phyloP scores from a whole-genome alignment of 2,329 filamentous ascomycete species.

The Hymenoscyphus fraxineus region DNA sequence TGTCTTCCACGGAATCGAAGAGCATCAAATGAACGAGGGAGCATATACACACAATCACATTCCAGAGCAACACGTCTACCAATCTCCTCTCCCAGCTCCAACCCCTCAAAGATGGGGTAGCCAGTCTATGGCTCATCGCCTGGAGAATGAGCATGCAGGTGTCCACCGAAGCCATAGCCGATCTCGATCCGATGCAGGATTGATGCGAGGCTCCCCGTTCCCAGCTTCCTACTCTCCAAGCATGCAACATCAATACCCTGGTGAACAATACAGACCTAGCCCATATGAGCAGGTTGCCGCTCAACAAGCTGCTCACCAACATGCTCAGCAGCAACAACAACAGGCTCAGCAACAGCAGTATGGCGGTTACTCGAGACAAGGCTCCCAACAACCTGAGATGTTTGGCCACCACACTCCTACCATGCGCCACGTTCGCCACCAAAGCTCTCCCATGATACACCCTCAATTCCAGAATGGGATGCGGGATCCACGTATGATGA shows the following conservation, averaged over 20 bases:
- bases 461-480: neutral
- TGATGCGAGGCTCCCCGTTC: conserved; percentile 10
- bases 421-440: neutral
- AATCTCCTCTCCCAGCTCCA: conserved; percentile 27
- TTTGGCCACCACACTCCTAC: neutral
- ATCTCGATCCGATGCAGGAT: conserved; percentile 31
- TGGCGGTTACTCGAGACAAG: conserved; percentile 26
- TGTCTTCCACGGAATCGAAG: conserved; percentile 24
- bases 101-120: conserved; percentile 24
- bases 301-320: neutral
- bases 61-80: conserved; percentile 16
- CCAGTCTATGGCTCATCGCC: conserved; percentile 26
- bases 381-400: conserved; percentile 34
- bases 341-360: conserved; percentile 3
- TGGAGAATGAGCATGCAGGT: conserved; percentile 22
- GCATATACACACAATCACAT: conserved; percentile 1
- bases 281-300: conserved; percentile 1
- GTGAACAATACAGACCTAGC: neutral
- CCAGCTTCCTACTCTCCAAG: conserved; percentile 14
- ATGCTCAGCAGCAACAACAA: neutral
- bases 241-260: conserved; percentile 22
- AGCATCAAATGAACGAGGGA: conserved; percentile 23
- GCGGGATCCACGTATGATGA: neutral
- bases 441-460: conserved; percentile 1
- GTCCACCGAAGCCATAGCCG: conserved; percentile 27